Evolutionary conservation across 768 basidiomycete species (phyloP).

Genomic region (Lactarius trivialis): DNA sequence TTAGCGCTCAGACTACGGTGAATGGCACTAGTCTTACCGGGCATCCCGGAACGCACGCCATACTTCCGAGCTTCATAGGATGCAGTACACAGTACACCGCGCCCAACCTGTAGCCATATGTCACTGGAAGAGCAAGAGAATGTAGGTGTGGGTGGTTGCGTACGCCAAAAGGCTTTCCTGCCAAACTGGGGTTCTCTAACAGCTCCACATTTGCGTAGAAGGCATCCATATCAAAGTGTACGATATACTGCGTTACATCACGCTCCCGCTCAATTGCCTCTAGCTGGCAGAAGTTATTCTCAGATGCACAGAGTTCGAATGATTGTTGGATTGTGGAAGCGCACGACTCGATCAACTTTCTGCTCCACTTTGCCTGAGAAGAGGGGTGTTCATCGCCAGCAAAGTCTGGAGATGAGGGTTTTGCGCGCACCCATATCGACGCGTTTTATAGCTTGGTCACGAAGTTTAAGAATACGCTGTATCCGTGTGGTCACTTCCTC

Average conservation of each 20-base stretch:
- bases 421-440: slow-evolving; percentile 46
- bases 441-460: slow-evolving; percentile 50
- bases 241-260: slow-evolving; percentile 77
- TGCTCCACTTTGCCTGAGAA: slow-evolving; percentile 51
- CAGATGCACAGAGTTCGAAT: not conserved
- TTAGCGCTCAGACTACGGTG: not conserved
- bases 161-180: slow-evolving; percentile 71
- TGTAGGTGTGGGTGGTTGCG: slow-evolving; percentile 15
- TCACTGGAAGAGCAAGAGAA: slow-evolving; percentile 21
- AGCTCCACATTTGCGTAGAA: slow-evolving; percentile 83
- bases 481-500: slow-evolving; percentile 77
- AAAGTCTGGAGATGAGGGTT: slow-evolving; percentile 15
- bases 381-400: not conserved
- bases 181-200: slow-evolving; percentile 53
- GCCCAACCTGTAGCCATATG: slow-evolving; percentile 48
- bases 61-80: slow-evolving; percentile 89
- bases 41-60: slow-evolving; percentile 93
- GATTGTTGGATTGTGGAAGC: slow-evolving; percentile 24
- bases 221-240: slow-evolving; percentile 96
- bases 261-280: slow-evolving; percentile 64
- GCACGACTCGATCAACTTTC: slow-evolving; percentile 62
- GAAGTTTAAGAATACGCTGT: slow-evolving; percentile 54
- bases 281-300: slow-evolving; percentile 37
- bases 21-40: slow-evolving; percentile 42
- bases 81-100: slow-evolving; percentile 81